Evolutionary conservation across 176 grass and related monocot genomes (phyloP).

Genomic region (Carex littledalei): DNA sequence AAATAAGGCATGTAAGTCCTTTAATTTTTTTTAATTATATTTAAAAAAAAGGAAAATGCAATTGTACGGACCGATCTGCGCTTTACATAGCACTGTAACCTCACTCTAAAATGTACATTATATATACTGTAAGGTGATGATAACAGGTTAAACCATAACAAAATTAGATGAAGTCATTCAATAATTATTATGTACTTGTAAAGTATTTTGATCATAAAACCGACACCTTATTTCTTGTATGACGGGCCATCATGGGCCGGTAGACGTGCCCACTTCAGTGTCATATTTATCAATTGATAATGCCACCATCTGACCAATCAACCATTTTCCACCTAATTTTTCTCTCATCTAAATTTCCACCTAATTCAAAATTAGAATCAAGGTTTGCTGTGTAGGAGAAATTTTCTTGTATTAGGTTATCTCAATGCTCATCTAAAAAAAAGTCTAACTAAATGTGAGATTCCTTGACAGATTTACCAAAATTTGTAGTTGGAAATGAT

Average conservation of each 20-base stretch:
- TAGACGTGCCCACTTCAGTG: background rate
- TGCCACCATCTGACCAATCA: background rate
- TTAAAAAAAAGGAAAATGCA: too few species aligned
- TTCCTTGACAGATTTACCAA: background rate
- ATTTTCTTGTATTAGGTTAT: background rate
- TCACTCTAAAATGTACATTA: too few species aligned
- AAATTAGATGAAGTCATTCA: too few species aligned
- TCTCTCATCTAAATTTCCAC: background rate
- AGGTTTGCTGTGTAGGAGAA: background rate
- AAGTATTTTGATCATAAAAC: too few species aligned
- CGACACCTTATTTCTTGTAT: background rate
- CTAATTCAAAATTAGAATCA: conserved; percentile 3
- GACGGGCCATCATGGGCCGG: background rate
- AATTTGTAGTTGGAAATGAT: conserved; percentile 1
- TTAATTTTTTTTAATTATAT: too few species aligned
- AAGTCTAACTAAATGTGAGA: background rate
- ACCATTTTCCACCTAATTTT: conserved; percentile 16
- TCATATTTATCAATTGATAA: background rate
- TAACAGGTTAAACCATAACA: too few species aligned
- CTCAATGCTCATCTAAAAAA: background rate
- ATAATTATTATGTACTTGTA: too few species aligned
- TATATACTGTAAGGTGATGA: too few species aligned
- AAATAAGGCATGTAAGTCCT: too few species aligned
- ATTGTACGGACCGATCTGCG: too few species aligned
- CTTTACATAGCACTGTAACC: too few species aligned